These are phyloP conservation scores for Dunaliella primolecta DNA, from an alignment of 139 green algal genomes.

Conservation along the genomic window DNA sequence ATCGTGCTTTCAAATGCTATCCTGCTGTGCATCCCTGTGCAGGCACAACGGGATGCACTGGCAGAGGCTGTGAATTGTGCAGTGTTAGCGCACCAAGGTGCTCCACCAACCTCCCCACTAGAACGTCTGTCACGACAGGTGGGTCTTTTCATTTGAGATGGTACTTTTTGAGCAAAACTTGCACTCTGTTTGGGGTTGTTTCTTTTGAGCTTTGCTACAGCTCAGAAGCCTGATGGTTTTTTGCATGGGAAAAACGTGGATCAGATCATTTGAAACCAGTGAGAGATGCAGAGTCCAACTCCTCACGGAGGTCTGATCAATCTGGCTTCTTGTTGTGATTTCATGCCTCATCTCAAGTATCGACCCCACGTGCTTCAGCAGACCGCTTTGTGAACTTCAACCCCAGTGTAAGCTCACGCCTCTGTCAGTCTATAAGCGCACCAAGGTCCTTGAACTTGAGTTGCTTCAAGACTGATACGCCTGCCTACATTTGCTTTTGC, in stretches of 20 bases:
- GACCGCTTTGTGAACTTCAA: too few relatives aligned
- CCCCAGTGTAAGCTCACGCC: too few relatives aligned
- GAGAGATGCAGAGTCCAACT: too few relatives aligned
- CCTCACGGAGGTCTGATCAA: too few relatives aligned
- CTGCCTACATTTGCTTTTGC: background rate
- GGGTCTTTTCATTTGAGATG: background rate
- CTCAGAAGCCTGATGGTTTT: background rate
- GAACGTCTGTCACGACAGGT: background rate
- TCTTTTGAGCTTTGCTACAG: too few relatives aligned
- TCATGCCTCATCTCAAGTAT: too few relatives aligned
- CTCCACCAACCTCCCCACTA: slow-evolving; percentile 1
- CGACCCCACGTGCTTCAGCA: too few relatives aligned
- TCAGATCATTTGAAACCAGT: background rate
- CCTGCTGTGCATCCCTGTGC: background rate
- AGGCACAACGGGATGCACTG: slow-evolving; percentile 22
- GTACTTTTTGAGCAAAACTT: too few relatives aligned
- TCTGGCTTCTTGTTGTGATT: too few relatives aligned
- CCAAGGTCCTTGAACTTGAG: background rate
- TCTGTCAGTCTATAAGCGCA: background rate
- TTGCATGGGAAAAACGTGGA: background rate
- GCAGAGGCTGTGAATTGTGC: slow-evolving; percentile 50
- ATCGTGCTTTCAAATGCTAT: background rate
- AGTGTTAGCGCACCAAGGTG: slow-evolving; percentile 25
- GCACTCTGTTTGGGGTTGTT: too few relatives aligned
- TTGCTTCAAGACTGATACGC: background rate